Conservation (phyloP, 2,329 filamentous ascomycete genomes). For the Clarireedia hainanense region DNA sequence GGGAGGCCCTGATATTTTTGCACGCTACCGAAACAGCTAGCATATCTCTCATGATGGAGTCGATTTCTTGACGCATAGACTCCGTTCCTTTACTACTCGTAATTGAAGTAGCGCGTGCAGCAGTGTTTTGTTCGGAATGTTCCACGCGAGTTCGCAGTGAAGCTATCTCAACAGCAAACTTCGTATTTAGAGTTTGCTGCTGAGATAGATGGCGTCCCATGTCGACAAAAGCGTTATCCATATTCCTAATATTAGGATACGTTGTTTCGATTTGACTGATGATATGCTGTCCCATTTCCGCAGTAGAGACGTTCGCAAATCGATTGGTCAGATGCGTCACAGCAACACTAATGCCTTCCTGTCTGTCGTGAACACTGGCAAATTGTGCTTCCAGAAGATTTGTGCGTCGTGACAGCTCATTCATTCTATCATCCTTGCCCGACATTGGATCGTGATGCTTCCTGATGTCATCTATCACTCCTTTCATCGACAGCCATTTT, state of each 20-base stretch:
- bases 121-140: no score
- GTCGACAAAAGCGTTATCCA: background rate
- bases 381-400: background rate
- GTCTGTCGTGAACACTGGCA: background rate
- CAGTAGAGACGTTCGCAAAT: background rate
- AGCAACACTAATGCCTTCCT: background rate
- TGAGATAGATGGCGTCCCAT: background rate
- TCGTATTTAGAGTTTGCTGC: background rate
- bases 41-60: background rate
- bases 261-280: slow-evolving; percentile 1
- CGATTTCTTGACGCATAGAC: slow-evolving; percentile 3
- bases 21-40: background rate
- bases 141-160: background rate
- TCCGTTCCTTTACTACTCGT: background rate
- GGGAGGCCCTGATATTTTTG: background rate
- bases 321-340: slow-evolving; percentile 1
- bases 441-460: background rate
- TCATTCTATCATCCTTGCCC: background rate
- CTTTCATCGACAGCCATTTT: background rate
- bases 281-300: slow-evolving; percentile 5
- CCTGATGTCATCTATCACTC: background rate
- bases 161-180: background rate
- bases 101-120: background rate
- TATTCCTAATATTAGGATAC: slow-evolving; percentile 2
- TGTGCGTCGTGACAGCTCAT: background rate